Conservation (phyloP, 805 yeast species). For the Dipodascopsis uninucleata region DNA sequence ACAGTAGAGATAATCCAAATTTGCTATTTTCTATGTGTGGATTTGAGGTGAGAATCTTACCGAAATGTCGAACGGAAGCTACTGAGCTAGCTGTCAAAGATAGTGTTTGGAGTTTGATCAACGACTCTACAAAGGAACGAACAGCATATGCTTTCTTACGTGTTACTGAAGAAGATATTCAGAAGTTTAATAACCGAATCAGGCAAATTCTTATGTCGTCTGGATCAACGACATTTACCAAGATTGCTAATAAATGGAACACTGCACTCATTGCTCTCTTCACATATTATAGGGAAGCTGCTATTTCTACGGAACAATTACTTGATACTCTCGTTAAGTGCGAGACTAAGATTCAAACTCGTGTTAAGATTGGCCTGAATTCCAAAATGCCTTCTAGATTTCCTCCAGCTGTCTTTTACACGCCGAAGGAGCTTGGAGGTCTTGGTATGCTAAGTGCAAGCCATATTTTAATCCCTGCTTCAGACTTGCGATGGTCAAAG, state of each 20-base stretch:
- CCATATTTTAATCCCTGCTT: slow-evolving; percentile 89
- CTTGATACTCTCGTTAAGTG: slow-evolving; percentile 81
- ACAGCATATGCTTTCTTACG: slow-evolving; percentile 85
- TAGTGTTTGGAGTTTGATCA: slow-evolving; percentile 86
- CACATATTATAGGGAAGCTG: slow-evolving; percentile 91
- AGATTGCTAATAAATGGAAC: slow-evolving; percentile 94
- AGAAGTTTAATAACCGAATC: slow-evolving; percentile 74
- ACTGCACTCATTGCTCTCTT: slow-evolving; percentile 82
- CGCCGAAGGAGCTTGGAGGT: slow-evolving; percentile 97
- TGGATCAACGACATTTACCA: slow-evolving; percentile 92
- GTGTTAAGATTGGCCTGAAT: slow-evolving; percentile 90
- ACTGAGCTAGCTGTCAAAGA: slow-evolving; percentile 54
- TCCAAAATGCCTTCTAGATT: slow-evolving; percentile 98
- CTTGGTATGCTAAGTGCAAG: slow-evolving; percentile 97
- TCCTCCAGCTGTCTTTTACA: slow-evolving; percentile 97
- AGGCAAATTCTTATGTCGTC: slow-evolving; percentile 91
- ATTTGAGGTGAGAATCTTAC: slow-evolving; percentile 85
- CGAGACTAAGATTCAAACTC: slow-evolving; percentile 88
- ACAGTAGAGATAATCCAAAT: slow-evolving; percentile 86
- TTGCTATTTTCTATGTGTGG: slow-evolving; percentile 89
- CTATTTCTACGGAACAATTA: slow-evolving; percentile 71
- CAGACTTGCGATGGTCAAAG: slow-evolving; percentile 84
- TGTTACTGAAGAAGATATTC: slow-evolving; percentile 77
- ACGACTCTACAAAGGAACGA: slow-evolving; percentile 70
- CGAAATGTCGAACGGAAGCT: slow-evolving; percentile 60